Evolutionary conservation across 176 grass and related monocot genomes (phyloP), one percentile per base, ranked within the genome.

Genomic region (Areca catechu): DNA sequence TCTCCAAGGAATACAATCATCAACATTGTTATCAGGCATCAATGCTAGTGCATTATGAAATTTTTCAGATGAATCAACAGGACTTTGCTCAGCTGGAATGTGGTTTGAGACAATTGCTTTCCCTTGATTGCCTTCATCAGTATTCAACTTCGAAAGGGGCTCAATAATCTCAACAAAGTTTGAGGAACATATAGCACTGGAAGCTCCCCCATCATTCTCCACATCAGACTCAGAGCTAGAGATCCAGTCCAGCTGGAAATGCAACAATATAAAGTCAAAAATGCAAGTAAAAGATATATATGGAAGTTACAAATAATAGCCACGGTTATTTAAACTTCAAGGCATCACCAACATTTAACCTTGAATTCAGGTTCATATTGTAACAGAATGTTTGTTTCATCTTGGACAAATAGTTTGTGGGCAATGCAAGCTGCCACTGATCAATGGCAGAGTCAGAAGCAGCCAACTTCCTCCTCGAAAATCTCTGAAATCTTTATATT

Each of bases 201-300:
- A 34, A 71, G 76, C 57, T 57, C 61, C 83, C 60, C 53, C 50
- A 56, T 63, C 63, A 67, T 76, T 74, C 67, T 86, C 85, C 57
- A 30, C 19, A 23, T 91, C 86, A 79, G 83, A 80, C 54, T 92
- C 86, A 0, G 86, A 91, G 69, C 79, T 77, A 24, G 78, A 85
- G 50, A 59, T 75, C 60, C 65, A 59, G 22, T 71, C 37, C 24
- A 65, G 65, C 92, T 97, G 80, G 65, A 62, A 76, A 61, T 79
- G 49, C 47, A 65, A 78, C 9, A 67, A 54, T 22, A 27, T 28
- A 1, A 61, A 71, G 62, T 66, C 17, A 67, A 15, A 9, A 43
- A 10, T 10, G 34, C 34, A 14, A 43, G 19, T 54, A 73, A 50
- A 15, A 43, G 15, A 50, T 43, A 1, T 12, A 43, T 43, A 43